phyloP scores from a whole-genome alignment of 1,284 basidiomycete genomes.

The Austroboletus novae-zelandiae region DNA sequence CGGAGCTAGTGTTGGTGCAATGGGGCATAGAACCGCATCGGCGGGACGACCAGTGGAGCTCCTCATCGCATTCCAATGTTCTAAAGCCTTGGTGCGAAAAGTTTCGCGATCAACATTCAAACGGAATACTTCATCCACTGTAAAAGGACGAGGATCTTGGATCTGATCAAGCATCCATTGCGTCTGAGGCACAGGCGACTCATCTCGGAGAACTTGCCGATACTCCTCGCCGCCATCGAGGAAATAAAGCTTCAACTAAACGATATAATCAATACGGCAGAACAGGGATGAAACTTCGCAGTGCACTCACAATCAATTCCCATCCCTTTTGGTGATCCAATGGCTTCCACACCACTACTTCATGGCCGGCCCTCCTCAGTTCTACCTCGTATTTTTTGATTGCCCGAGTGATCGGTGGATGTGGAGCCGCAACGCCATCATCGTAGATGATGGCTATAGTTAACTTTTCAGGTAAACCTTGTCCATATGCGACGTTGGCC shows the following conservation, averaged over 20 bases:
- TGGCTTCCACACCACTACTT: slow-evolving; percentile 49
- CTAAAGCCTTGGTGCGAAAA: slow-evolving; percentile 42
- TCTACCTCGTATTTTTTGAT: slow-evolving; percentile 42
- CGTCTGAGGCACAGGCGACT: slow-evolving; percentile 42
- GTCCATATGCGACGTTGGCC: slow-evolving; percentile 34
- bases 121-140: slow-evolving; percentile 41
- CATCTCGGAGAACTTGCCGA: slow-evolving; percentile 37
- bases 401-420: slow-evolving; percentile 51
- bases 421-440: slow-evolving; percentile 53
- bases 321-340: slow-evolving; percentile 45
- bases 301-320: slow-evolving; percentile 46
- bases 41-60: slow-evolving; percentile 46
- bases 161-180: slow-evolving; percentile 48
- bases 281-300: not conserved
- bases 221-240: slow-evolving; percentile 52
- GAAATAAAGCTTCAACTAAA: slow-evolving; percentile 46
- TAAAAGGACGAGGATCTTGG: slow-evolving; percentile 35
- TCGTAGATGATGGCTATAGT: slow-evolving; percentile 54
- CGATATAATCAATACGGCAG: slow-evolving; percentile 10
- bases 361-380: slow-evolving; percentile 51
- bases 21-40: slow-evolving; percentile 54
- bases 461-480: slow-evolving; percentile 42
- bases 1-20: slow-evolving; percentile 50
- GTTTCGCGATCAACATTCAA: slow-evolving; percentile 45
- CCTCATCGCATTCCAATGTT: slow-evolving; percentile 54